These are phyloP conservation scores for Lizonia empirigonia DNA, from an alignment of 2,329 filamentous ascomycete genomes.

Conservation along the genomic window DNA sequence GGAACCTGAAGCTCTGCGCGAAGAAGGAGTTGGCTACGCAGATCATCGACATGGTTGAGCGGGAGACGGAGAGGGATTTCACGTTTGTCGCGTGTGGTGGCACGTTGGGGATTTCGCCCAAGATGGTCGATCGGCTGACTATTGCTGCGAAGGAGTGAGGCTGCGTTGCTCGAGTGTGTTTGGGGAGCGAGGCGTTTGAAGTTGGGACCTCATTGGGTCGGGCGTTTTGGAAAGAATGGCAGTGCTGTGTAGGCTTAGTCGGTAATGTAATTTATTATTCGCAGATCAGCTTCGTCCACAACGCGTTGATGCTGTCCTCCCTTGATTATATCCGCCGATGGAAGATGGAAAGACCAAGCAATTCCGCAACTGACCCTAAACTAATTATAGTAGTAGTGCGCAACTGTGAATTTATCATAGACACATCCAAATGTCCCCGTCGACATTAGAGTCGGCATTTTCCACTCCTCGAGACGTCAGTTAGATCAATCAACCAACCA, in stretches of 20 bases:
- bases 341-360: background rate
- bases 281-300: too few species aligned
- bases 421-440: too few species aligned
- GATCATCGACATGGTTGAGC: slow-evolving; percentile 11
- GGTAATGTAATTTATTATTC: too few species aligned
- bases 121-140: slow-evolving; percentile 10
- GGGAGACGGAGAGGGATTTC: slow-evolving; percentile 9
- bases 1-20: slow-evolving; percentile 10
- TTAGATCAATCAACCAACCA: too few species aligned
- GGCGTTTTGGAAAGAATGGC: too few species aligned
- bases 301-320: too few species aligned
- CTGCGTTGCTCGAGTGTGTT: background rate
- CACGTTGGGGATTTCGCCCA: background rate
- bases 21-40: background rate
- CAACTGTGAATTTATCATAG: too few species aligned
- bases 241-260: too few species aligned
- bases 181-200: background rate
- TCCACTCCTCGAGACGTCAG: too few species aligned
- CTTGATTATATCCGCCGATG: too few species aligned
- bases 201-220: background rate
- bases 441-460: too few species aligned
- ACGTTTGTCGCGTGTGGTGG: slow-evolving; percentile 16
- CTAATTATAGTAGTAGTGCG: too few species aligned
- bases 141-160: slow-evolving; percentile 7
- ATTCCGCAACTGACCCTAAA: background rate